Conservation (phyloP, 2,329 filamentous ascomycete species). For the Curvularia eragrostidis region DNA sequence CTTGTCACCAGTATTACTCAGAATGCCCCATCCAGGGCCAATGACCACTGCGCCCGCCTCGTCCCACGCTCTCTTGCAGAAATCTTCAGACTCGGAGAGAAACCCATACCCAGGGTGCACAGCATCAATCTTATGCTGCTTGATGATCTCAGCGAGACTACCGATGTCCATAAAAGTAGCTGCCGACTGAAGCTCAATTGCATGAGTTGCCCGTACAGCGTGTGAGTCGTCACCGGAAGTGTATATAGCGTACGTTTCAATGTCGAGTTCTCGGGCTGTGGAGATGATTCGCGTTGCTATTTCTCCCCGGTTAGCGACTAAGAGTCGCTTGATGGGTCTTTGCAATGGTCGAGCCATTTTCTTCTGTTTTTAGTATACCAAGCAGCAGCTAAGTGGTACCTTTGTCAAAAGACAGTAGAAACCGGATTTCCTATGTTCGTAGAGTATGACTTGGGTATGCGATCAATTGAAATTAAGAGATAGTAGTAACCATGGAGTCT, state of each 20-base stretch:
- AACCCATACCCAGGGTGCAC: conserved; percentile 70
- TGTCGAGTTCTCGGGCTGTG: conserved; percentile 64
- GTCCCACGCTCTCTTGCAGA: conserved; percentile 58
- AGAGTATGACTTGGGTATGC: not conserved
- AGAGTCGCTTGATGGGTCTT: conserved; percentile 57
- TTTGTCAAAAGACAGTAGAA: not conserved
- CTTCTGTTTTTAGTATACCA: not conserved
- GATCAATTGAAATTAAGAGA: not conserved
- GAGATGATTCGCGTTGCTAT: conserved; percentile 68
- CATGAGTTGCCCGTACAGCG: conserved; percentile 58
- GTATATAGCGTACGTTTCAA: conserved; percentile 64
- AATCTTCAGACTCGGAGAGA: conserved; percentile 62
- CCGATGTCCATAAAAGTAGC: conserved; percentile 62
- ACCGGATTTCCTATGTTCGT: not conserved
- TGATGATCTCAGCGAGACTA: conserved; percentile 56
- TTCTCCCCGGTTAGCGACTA: conserved; percentile 67
- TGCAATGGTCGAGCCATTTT: conserved; percentile 34
- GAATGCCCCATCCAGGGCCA: conserved; percentile 64
- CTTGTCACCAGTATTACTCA: conserved; percentile 64
- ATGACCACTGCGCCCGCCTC: conserved; percentile 59
- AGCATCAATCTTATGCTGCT: conserved; percentile 60
- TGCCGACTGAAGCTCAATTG: conserved; percentile 59
- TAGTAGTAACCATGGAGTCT: not conserved
- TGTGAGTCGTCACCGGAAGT: conserved; percentile 63
- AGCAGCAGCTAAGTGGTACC: not conserved